Evolutionary conservation across 148 eudicot species (phyloP).

Genomic region (Gaultheria prostrata): DNA sequence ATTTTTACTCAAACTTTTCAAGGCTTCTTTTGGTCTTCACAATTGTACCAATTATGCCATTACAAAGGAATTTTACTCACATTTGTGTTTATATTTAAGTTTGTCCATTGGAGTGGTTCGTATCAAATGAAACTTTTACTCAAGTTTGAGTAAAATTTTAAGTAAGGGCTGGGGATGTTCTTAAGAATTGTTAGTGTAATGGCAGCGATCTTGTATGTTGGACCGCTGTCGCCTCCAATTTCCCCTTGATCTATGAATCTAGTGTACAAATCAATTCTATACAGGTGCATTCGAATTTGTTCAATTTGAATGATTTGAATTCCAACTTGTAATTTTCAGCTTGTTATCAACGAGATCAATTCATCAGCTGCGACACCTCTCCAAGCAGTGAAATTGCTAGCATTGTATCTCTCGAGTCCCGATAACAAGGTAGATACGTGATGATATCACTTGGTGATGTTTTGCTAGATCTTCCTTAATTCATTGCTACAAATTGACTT

Average conservation of each 20-base stretch:
- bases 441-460: conserved; percentile 22
- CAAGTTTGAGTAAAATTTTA: no score
- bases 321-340: conserved; percentile 30
- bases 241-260: not conserved
- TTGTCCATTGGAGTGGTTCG: no score
- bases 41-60: no score
- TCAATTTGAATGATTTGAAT: not conserved
- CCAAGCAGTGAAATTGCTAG: conserved; percentile 89
- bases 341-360: conserved; percentile 77
- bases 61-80: no score
- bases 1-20: no score
- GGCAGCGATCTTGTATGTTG: not conserved
- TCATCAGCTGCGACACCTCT: conserved; percentile 80
- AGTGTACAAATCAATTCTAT: no score
- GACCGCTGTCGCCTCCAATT: not conserved
- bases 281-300: not conserved
- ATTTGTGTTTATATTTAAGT: no score
- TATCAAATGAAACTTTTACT: no score
- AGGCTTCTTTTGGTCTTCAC: no score
- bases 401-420: conserved; percentile 62
- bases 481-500: not conserved
- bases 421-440: conserved; percentile 51
- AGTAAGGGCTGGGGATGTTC: no score
- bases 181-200: not conserved
- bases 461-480: not conserved